Evolutionary conservation across 495 filamentous ascomycete species (phyloP), one percentile per base, ranked within the genome.

Genomic region (Talaromyces trachyspermus): DNA sequence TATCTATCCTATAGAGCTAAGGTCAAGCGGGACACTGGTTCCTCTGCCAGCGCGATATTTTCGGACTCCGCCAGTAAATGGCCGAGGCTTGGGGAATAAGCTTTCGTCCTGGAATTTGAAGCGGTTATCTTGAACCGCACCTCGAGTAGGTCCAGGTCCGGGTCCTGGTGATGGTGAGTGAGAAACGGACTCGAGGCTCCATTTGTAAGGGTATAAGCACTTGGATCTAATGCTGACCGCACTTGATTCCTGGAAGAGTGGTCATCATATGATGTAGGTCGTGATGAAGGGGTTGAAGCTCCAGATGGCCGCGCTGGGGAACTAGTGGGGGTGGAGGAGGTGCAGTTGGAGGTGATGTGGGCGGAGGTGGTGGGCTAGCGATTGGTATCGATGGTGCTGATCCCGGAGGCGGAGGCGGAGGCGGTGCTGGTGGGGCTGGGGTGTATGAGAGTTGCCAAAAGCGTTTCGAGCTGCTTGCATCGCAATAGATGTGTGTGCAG

Each of bases 11-110:
- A 54, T 33, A 19, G 48, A 49, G 49, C 71, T 77, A 59, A 98
- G 66, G 70, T 98, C 87, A 57, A 97, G 73, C 32, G 92, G 92
- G 32, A 98, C 89, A 70, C 86, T 95, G 65, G 88, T 95, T 18
- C 88, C 91, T 59, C 90, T 77, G 7, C 92, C 92, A 20, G 91
- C 92, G 32, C 90, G 75, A 66, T 98, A 98, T 54, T 79, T 77
- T 58, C 86, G 87, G 26, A 69, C 62, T 23, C 72, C 80, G 2
- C 86, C 85, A 6, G 70, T 61, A 58, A 92, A 96, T 2, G 81
- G 78, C 49, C 90, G 75, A 35, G 92, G 91, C 56, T 86, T 90
- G 2, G 92, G 89, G 15, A 98, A 70, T 51, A 86, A 74, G 26
- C 76, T 78, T 47, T 97, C 91, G 24, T 79, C 73, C 54, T 88